Base-by-base conservation (phyloP, 805 yeast species). In the Nakazawaea laoshanensis region DNA sequence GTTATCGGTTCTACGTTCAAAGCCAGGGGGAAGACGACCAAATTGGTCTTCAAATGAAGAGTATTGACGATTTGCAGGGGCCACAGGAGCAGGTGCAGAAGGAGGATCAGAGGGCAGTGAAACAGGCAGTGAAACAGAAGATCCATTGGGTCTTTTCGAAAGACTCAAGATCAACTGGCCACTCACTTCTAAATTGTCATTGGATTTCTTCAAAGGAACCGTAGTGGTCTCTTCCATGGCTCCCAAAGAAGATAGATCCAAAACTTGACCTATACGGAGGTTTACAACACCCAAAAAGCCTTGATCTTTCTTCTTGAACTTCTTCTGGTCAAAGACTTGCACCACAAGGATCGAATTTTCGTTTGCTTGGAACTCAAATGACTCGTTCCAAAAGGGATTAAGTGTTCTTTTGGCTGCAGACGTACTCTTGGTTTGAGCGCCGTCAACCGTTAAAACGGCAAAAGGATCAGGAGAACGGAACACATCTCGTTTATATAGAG, bases 1-100 rank as follows among this genome's bases (percentile, higher is more conserved):
- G 56, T 87, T 86, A 57, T 92, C 99, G 1, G 97, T 88, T 60
- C 98, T 74, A 47, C 98, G 77, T 59, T 92, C 99, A 97, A 98
- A 92, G 4, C 99, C 99, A 5, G 96, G 86, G 3, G 98, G 99
- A 45, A 92, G 67, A 52, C 96, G 70, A 27, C 99, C 99, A 48
- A 77, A 75, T 56, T 89, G 97, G 60, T 92, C 99, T 59, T 92
- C 98, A 55, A 92, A 92, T 2, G 97, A 85, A 4, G 95, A 83
- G 47, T 78, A 80, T 50, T 80, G 94, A 49, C 87, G 73, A 44
- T 59, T 58, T 19, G 47, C 38, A 9, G 53, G 42, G 6, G 40
- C 23, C 11, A 45, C 38, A 22, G 43, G 25, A 20, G 46, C 36
- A 19, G 53, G 38, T 16, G 53, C 33, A n/a, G 24, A 5, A 13